These are phyloP conservation scores for Blastobotrys elegans DNA, from an alignment of 1,139 yeast species.

Conservation along the genomic window DNA sequence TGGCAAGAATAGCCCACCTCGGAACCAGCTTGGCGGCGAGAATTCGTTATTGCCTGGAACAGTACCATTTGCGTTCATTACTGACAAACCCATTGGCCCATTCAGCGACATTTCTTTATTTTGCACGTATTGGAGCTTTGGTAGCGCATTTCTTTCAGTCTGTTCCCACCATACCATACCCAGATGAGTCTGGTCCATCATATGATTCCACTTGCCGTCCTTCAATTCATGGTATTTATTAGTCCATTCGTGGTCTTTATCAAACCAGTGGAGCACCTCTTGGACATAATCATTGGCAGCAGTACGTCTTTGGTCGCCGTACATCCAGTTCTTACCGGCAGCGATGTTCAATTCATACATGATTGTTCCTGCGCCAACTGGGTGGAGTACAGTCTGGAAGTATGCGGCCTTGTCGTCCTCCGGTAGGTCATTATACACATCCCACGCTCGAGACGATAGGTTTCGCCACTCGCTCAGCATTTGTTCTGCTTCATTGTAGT, in stretches of 20 bases:
- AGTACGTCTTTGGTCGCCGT: conserved; percentile 18
- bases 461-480: conserved; percentile 16
- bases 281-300: conserved; percentile 16
- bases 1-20: conserved; percentile 9
- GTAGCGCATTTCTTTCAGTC: conserved; percentile 20
- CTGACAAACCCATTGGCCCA: conserved; percentile 17
- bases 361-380: conserved; percentile 18
- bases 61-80: conserved; percentile 17
- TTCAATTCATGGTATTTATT: conserved; percentile 17
- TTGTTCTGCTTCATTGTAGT: conserved; percentile 21
- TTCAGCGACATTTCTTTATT: conserved; percentile 11
- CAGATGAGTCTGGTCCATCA: conserved; percentile 22
- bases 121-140: conserved; percentile 18
- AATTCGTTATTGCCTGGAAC: conserved; percentile 20
- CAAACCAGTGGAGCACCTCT: conserved; percentile 15
- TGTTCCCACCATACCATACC: conserved; percentile 22
- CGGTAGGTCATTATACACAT: conserved; percentile 12
- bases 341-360: conserved; percentile 18
- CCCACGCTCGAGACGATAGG: conserved; percentile 14
- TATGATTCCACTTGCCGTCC: conserved; percentile 23
- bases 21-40: conserved; percentile 13
- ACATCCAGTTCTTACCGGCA: conserved; percentile 18
- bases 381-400: conserved; percentile 20
- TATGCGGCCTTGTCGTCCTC: conserved; percentile 14
- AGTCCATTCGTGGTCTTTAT: conserved; percentile 16